Evolutionary conservation across 1,284 basidiomycete species (phyloP).

Genomic region (Sporisorium reilianum): DNA sequence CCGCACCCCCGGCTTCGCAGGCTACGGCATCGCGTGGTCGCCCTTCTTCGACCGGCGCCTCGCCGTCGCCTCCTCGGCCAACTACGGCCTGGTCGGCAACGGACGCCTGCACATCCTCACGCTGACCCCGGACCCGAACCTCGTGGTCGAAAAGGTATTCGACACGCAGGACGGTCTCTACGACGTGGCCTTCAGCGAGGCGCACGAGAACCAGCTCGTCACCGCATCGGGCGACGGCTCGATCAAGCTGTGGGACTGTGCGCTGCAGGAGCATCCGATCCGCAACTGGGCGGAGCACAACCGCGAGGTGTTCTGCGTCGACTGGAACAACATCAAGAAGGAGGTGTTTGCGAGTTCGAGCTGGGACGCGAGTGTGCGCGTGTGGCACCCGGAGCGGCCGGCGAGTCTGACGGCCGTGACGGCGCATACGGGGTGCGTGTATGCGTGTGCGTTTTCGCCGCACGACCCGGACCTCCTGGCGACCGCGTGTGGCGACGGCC

Average conservation of each 20-base stretch:
- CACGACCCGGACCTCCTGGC: conserved; percentile 85
- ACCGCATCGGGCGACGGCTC: conserved; percentile 91
- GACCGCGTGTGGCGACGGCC: conserved; percentile 81
- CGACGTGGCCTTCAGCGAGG: conserved; percentile 90
- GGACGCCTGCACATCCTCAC: conserved; percentile 72
- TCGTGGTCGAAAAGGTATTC: conserved; percentile 71
- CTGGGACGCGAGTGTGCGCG: conserved; percentile 91
- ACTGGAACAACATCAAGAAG: conserved; percentile 97
- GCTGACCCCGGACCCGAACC: conserved; percentile 18
- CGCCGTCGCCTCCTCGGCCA: conserved; percentile 89
- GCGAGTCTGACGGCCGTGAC: conserved; percentile 83
- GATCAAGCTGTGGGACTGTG: conserved; percentile 89
- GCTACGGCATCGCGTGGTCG: conserved; percentile 89
- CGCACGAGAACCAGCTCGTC: conserved; percentile 92
- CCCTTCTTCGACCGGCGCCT: conserved; percentile 86
- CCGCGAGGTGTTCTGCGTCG: conserved; percentile 91
- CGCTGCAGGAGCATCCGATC: conserved; percentile 88
- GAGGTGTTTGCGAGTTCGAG: conserved; percentile 83
- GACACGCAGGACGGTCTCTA: conserved; percentile 94
- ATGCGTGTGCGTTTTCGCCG: conserved; percentile 89
- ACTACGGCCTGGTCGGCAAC: conserved; percentile 95
- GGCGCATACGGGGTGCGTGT: conserved; percentile 85
- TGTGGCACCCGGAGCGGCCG: conserved; percentile 87
- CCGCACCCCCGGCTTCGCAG: conserved; percentile 76
- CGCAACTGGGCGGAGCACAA: conserved; percentile 93